Conservation (phyloP, 2,329 filamentous ascomycete species). For the Colletotrichum incanum region DNA sequence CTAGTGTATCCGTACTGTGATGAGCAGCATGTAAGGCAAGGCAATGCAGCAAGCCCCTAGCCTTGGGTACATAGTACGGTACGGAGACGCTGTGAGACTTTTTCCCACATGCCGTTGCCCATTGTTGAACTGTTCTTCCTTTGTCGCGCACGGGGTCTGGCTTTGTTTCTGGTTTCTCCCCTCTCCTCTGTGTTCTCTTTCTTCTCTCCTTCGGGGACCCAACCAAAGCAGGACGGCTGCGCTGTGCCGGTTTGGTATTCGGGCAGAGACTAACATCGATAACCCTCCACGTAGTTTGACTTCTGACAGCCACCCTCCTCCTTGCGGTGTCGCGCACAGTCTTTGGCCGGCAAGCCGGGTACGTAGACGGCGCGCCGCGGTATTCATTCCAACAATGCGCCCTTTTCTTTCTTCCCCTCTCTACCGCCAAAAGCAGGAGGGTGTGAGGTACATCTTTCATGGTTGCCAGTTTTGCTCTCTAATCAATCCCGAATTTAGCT, state of each 20-base stretch:
- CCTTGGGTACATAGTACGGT: conserved; percentile 10
- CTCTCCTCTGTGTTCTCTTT: background rate
- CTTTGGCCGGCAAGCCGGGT: conserved; percentile 6
- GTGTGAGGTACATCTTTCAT: conserved; percentile 21
- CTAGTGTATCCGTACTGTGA: conserved; percentile 35
- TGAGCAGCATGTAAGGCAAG: conserved; percentile 35
- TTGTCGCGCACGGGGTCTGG: conserved; percentile 17
- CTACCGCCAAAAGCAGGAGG: background rate
- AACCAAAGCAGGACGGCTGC: conserved; percentile 15
- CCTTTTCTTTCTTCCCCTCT: background rate
- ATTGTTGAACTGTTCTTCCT: conserved; percentile 22
- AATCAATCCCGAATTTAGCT: conserved; percentile 37
- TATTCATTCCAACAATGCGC: conserved; percentile 21
- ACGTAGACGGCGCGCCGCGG: conserved; percentile 24
- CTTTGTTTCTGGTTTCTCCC: conserved; percentile 20
- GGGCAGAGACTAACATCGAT: conserved; percentile 3
- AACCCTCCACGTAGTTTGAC: conserved; percentile 38
- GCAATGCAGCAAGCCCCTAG: conserved; percentile 42
- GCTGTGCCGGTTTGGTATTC: conserved; percentile 28
- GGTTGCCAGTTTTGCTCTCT: conserved; percentile 1
- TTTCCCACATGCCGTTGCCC: conserved; percentile 18
- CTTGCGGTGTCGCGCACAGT: conserved; percentile 30
- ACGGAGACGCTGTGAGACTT: conserved; percentile 28
- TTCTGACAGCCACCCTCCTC: conserved; percentile 41
- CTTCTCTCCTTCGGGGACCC: conserved; percentile 22